These are phyloP conservation scores for Cryptosporidium bovis DNA, from an alignment of 169 alveolate genomes.

Conservation along the genomic window DNA sequence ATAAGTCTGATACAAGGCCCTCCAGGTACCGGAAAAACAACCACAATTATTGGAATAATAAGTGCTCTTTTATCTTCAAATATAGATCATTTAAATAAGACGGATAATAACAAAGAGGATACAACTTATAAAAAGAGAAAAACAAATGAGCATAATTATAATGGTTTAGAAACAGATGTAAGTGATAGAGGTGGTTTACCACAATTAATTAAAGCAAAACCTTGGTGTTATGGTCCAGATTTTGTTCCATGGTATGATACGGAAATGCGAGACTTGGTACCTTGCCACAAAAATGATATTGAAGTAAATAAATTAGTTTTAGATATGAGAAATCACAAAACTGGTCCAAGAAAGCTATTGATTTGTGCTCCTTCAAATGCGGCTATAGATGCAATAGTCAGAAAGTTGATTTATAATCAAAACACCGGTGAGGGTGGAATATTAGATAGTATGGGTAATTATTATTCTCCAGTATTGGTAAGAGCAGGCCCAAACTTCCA, in stretches of 20 bases:
- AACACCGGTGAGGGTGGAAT: constrained; percentile 87
- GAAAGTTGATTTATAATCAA: constrained; percentile 83
- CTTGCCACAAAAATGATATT: constrained; percentile 9
- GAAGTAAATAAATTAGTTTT: constrained; percentile 36
- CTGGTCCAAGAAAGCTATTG: constrained; percentile 81
- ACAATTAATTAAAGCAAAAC: constrained; percentile 16
- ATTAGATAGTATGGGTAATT: constrained; percentile 85
- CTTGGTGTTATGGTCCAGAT: constrained; percentile 63
- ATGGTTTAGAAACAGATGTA: background rate
- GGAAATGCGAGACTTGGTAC: constrained; percentile 15
- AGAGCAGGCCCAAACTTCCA: constrained; percentile 92
- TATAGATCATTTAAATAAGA: background rate
- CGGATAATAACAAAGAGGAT: background rate
- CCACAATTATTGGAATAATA: constrained; percentile 93
- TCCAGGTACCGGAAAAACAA: constrained; percentile 99
- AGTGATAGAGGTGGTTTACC: constrained; percentile 1
- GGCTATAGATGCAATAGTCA: constrained; percentile 97
- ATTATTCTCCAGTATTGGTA: constrained; percentile 82
- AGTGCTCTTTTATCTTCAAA: constrained; percentile 82
- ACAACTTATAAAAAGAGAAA: background rate
- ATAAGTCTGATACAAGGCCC: constrained; percentile 97
- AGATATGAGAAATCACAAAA: constrained; percentile 43
- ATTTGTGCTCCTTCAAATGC: constrained; percentile 99
- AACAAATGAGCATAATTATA: background rate
- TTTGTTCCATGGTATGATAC: constrained; percentile 71